Evolutionary conservation across 805 yeast species (phyloP), one percentile per base, ranked within the genome.

Genomic region (Millerozyma miso): DNA sequence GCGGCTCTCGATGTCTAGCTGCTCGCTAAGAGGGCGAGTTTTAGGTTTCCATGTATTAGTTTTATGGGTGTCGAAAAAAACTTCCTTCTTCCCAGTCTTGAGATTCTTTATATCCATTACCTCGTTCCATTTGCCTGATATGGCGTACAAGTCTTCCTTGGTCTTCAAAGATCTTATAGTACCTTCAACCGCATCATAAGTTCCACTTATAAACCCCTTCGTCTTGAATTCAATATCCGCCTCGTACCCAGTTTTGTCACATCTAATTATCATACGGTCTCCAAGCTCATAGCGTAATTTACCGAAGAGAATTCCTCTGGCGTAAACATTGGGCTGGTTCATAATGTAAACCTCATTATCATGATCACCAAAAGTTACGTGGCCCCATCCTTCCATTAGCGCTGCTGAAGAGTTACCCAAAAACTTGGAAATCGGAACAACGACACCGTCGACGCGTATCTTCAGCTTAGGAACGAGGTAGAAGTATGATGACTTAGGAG

Each of bases 371-470:
- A 91, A 78, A 33, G 85, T 77, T 15, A 90, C 65, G 38, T 77
- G 80, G 1, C 88, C 91, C 43, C 76, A 58, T 16, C 99, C 99
- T 53, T 90, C 96, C 99, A 93, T 93, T 62, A 93, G 80, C 1
- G 96, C 95, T 16, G 98, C 99, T 0, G 97, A 90, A 1, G 97
- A 88, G 59, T 93, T 93, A 26, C 99, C 99, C 46, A 91, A 71
- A 55, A 93, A 93, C 55, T 80, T 79, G 1, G 97, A 89, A 56
- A 79, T 83, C 17, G 99, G 99, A 35, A 88, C 73, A 15, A 89
- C 80, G 12, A 85, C 76, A 23, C 99, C 99, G 57, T 93, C 99
- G 17, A 84, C 88, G 48, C 93, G 78, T 45, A 93, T 86, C 51
- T 79, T 79, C 45, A 78, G 77, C 44, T 80, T 85, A 0, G 99